Evolutionary conservation across 257 asterid genomes (phyloP), one percentile per base, ranked within the genome.

Genomic region (Phtheirospermum japonicum): DNA sequence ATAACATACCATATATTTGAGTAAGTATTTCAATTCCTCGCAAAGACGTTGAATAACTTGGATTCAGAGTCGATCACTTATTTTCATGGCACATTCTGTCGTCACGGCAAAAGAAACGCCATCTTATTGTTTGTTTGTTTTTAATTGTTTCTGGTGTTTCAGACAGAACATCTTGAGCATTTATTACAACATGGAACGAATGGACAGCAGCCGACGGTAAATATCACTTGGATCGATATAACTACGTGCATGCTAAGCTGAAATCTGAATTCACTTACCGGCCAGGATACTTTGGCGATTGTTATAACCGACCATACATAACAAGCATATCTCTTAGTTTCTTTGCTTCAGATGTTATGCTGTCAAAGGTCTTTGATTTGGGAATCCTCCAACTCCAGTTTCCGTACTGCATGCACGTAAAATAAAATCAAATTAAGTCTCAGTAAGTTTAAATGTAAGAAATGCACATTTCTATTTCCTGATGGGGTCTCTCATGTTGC

Each of bases 321-420:
- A 37, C 56, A 40, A 89, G 82, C 87, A 93, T 59, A 14, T 77
- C 88, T 71, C 82, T 72, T 5, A 93, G 85, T 69, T 75, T 79
- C 64, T 79, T 64, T 55, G 96, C 94, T 88, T 93, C 99, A 3
- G 72, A 49, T 23, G 71, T 65, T 80, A 93, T 69, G 77, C 75
- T 65, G 66, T 80, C 91, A 60, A 92, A 92, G 58, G 78, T 67
- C 69, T 40, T 76, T n/a, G 89, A 74, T 66, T 80, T 55, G 56
- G 99, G 94, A 63, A 93, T 60, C 72, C 97, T 85, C 99, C 99
- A 93, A 65, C 96, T 85, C 99, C 99, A 93, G 70, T 93, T 93
- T 19, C 99, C 99, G 40, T 74, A 75, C 99, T 92, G 82, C 81
- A 71, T 52, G 61, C n/a, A 28, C 39, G 16, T 9, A 61, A 49